Conservation (phyloP, 176 grass and related monocot genomes). For the Carex pumila region DNA sequence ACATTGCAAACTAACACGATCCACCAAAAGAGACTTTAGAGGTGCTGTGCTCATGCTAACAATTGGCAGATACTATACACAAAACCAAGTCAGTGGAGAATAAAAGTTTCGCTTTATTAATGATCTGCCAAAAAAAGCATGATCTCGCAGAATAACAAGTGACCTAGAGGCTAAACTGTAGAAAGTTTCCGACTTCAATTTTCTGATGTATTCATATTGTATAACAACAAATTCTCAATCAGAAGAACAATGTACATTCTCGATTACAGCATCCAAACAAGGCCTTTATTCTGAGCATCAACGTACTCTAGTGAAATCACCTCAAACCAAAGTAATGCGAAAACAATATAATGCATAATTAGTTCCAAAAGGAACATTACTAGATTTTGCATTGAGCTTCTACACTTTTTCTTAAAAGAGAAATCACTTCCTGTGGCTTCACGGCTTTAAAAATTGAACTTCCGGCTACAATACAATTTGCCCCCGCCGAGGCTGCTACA, state of each 20-base stretch:
- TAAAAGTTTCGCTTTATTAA: background rate
- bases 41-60: no score
- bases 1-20: no score
- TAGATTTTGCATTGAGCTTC: constrained; percentile 42
- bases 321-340: background rate
- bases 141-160: background rate
- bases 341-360: background rate
- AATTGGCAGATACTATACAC: background rate
- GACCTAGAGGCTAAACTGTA: no score
- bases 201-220: background rate
- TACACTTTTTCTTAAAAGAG: constrained; percentile 59
- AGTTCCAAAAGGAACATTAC: background rate
- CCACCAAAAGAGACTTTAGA: no score
- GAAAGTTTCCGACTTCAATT: no score
- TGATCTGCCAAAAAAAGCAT: background rate
- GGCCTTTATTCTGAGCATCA: background rate
- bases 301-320: background rate
- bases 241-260: background rate
- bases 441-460: constrained; percentile 78
- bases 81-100: background rate
- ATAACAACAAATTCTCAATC: background rate
- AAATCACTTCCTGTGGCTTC: constrained; percentile 65
- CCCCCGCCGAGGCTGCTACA: constrained; percentile 57
- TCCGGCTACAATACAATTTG: constrained; percentile 95
- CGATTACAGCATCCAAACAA: background rate